A percentile compares a stretch with the other conserved stretches of the same genome.
phyloP scores from a whole-genome alignment of 805 yeast genomes.

The Clavispora asparagi region DNA sequence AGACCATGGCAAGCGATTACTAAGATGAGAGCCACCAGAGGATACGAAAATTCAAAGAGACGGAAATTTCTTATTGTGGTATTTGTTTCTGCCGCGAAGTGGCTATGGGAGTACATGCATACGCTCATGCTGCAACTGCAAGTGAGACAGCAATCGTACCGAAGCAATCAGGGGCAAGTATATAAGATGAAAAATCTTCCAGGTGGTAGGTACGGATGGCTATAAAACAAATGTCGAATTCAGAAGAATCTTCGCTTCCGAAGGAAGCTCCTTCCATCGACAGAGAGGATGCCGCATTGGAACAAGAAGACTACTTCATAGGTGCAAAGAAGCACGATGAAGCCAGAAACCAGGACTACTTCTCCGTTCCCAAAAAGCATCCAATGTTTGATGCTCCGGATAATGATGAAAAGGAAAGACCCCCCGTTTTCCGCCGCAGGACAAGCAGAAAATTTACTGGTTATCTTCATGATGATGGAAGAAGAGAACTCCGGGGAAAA shows the following conservation, averaged over 20 bases:
- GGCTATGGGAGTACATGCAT: too few relatives aligned
- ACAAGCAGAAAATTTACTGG: conserved; percentile 8
- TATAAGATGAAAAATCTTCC: not conserved
- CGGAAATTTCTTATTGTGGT: too few relatives aligned
- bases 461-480: conserved; percentile 19
- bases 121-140: not conserved
- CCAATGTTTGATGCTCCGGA: not conserved
- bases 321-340: not conserved
- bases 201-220: too few relatives aligned
- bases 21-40: too few relatives aligned
- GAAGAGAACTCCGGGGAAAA: conserved; percentile 24
- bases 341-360: not conserved
- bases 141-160: not conserved
- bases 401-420: not conserved
- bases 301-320: not conserved
- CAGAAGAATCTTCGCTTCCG: not conserved
- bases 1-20: too few relatives aligned
- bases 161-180: not conserved
- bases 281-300: not conserved
- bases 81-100: too few relatives aligned
- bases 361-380: not conserved
- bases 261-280: not conserved
- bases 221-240: not conserved
- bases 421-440: not conserved
- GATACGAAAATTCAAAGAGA: too few relatives aligned